Base-by-base conservation (phyloP, 257 asterid species). In the Rhazya stricta region DNA sequence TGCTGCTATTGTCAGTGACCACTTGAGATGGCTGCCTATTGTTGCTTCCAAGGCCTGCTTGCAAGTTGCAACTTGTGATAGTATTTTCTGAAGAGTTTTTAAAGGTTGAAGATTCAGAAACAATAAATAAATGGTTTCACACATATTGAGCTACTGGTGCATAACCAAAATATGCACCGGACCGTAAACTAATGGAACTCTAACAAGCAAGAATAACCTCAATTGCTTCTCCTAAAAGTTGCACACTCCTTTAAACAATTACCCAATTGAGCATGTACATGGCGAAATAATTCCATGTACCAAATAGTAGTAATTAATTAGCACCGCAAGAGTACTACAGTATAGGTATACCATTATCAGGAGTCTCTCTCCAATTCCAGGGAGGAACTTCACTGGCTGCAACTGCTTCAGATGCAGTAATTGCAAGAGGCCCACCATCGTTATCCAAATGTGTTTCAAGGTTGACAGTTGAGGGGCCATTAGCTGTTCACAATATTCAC, bases 341-440 rank as follows among this genome's bases (percentile, higher is more conserved):
- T 57, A 46, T 71, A 53, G 19, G 43, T 76, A 60, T 77, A 68
- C 80, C 79, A 69, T 53, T 63, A 46, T 57, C 77, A 1, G 78
- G 80, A 77, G 74, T 68, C 78, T 83, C 97, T 83, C 96, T 88
- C 98, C 98, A 94, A 71, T 85, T 91, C 98, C 98, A 94, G 3
- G 98, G 97, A 79, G 98, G 91, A 80, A 79, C 91, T 60, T 94
- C 97, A 77, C 87, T 81, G 51, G 90, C 91, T 71, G 87, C 91
- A 80, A 91, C 96, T 65, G 93, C 93, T 73, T 91, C 97, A 51
- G 94, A 89, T 51, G 97, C 88, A 62, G 96, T 85, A 25, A 90
- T 90, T 61, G 97, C 96, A 74, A 94, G 96, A 76, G 97, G 98
- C 73, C 84, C 97, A 36, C 91, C 97, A 5, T 94, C 97, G n/a